These are phyloP conservation scores for Pezicula carpinea DNA, from an alignment of 2,329 filamentous ascomycete species.

Conservation along the genomic window DNA sequence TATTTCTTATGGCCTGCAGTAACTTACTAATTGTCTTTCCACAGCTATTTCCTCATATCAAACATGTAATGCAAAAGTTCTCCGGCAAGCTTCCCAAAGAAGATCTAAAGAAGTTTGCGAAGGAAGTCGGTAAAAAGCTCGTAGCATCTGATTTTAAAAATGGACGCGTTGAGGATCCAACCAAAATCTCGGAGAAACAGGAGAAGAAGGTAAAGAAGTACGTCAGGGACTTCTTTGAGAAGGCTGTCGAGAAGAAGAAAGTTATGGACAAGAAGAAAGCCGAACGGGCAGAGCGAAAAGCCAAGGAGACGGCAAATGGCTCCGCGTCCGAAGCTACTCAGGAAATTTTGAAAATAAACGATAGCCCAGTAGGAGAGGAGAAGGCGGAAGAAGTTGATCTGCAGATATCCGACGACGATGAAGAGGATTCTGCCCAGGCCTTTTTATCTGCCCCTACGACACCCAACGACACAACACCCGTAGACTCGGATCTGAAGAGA, in stretches of 20 bases:
- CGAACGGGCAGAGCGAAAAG: conserved; percentile 31
- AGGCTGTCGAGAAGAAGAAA: conserved; percentile 71
- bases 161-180: conserved; percentile 78
- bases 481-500: conserved; percentile 47
- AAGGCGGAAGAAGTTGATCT: conserved; percentile 37
- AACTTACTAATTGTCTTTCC: not conserved
- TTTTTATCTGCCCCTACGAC: conserved; percentile 40
- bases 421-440: conserved; percentile 38
- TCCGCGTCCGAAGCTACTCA: conserved; percentile 9
- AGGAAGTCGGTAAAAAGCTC: conserved; percentile 77
- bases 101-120: conserved; percentile 57
- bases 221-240: conserved; percentile 82
- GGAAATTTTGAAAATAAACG: conserved; percentile 27
- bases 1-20: not conserved
- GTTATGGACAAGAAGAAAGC: conserved; percentile 65
- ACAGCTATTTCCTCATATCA: conserved; percentile 79
- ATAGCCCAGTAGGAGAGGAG: conserved; percentile 23
- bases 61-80: conserved; percentile 82
- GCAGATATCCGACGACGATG: conserved; percentile 17
- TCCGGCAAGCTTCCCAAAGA: conserved; percentile 83
- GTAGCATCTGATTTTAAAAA: conserved; percentile 91
- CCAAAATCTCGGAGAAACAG: conserved; percentile 70
- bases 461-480: conserved; percentile 30
- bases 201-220: conserved; percentile 78
- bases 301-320: conserved; percentile 21